A percentile compares a stretch with the other conserved stretches of the same genome.
phyloP scores from a whole-genome alignment of 2,329 filamentous ascomycete genomes.

The Botrytis elliptica region DNA sequence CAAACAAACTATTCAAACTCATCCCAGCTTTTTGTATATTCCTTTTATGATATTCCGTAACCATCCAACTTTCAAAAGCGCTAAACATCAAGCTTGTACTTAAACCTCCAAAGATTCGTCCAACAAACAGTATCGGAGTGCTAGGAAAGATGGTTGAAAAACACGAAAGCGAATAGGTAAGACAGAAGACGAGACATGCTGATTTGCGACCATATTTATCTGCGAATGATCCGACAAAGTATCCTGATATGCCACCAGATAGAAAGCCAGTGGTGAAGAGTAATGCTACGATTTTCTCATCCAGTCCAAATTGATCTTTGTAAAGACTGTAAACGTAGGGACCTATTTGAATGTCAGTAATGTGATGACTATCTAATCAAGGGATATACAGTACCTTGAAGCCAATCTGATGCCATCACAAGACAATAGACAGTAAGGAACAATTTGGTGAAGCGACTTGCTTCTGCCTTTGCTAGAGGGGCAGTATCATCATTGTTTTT shows the following conservation, averaged over 20 bases:
- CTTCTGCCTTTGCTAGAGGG: slow-evolving; percentile 35
- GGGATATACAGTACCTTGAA: slow-evolving; percentile 44
- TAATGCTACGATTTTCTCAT: slow-evolving; percentile 35
- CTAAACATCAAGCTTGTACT: slow-evolving; percentile 57
- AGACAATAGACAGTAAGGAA: slow-evolving; percentile 49
- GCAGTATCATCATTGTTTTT: slow-evolving; percentile 23
- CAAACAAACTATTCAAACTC: slow-evolving; percentile 52
- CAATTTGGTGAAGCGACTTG: slow-evolving; percentile 31
- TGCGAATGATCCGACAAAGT: slow-evolving; percentile 38
- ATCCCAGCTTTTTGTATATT: slow-evolving; percentile 45
- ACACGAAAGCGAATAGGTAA: slow-evolving; percentile 53
- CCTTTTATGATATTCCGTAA: slow-evolving; percentile 54
- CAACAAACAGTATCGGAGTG: slow-evolving; percentile 48
- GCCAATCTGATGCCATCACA: slow-evolving; percentile 52
- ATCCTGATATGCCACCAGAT: slow-evolving; percentile 37
- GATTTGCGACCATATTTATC: slow-evolving; percentile 43
- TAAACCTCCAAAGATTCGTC: slow-evolving; percentile 54
- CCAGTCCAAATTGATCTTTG: slow-evolving; percentile 37
- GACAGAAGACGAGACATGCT: slow-evolving; percentile 56
- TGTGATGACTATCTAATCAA: slow-evolving; percentile 24
- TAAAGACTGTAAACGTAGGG: slow-evolving; percentile 40
- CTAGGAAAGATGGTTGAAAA: slow-evolving; percentile 49
- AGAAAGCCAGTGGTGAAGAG: slow-evolving; percentile 40
- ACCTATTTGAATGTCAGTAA: slow-evolving; percentile 39
- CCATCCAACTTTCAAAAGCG: slow-evolving; percentile 62